Evolutionary conservation across 2,329 filamentous ascomycete species (phyloP).

Genomic region (Lojkania enalia): DNA sequence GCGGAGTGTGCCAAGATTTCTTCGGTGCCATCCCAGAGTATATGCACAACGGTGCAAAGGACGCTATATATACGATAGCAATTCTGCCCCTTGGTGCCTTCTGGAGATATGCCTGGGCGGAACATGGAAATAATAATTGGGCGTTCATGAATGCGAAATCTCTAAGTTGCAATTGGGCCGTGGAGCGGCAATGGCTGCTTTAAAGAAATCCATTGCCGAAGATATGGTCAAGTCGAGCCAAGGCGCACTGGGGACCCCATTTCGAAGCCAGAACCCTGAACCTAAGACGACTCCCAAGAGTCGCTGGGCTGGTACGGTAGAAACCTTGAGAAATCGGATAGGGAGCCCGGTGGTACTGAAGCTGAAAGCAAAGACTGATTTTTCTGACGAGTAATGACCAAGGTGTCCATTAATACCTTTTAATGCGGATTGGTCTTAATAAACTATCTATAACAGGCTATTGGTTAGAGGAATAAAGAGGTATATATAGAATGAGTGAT

Average conservation of each 20-base stretch:
- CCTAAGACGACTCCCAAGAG: neutral
- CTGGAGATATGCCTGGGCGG: conserved; percentile 6
- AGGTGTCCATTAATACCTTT: no score
- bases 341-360: neutral
- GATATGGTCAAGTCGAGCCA: neutral
- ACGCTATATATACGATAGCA: conserved; percentile 10
- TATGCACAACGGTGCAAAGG: conserved; percentile 12
- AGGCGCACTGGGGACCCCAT: neutral
- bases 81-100: conserved; percentile 4
- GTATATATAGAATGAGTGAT: no score
- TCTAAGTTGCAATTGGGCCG: neutral
- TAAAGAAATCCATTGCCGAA: neutral
- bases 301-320: neutral
- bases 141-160: conserved; percentile 2
- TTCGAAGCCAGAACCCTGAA: neutral
- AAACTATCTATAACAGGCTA: no score
- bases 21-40: neutral
- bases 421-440: no score
- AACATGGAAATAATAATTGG: conserved; percentile 1
- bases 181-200: no score
- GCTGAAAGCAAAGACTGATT: neutral
- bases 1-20: no score
- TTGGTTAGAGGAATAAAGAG: no score
- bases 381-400: no score
- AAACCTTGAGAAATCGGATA: neutral